phyloP scores from a whole-genome alignment of 345 rosid genomes.

The Limnanthes douglasii region DNA sequence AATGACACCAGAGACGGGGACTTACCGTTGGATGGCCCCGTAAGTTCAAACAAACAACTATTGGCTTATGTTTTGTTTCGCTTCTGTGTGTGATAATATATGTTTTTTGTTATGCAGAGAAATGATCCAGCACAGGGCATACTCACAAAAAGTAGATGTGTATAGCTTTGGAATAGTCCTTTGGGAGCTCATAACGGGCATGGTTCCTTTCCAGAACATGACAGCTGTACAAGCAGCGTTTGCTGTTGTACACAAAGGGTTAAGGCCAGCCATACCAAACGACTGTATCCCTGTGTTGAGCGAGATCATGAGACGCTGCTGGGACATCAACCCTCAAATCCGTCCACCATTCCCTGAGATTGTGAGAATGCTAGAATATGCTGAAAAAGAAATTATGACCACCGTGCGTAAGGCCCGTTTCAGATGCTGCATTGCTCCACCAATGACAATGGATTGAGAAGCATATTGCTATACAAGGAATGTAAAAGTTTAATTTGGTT shows the following conservation, averaged over 20 bases:
- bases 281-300: conserved; percentile 30
- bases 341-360: conserved; percentile 33
- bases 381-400: conserved; percentile 30
- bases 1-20: conserved; percentile 51
- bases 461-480: no score
- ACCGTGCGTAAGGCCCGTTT: conserved; percentile 34
- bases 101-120: conserved; percentile 14
- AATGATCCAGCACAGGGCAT: conserved; percentile 29
- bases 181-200: conserved; percentile 29
- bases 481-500: no score
- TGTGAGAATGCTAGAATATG: conserved; percentile 30
- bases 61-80: neutral
- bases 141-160: conserved; percentile 29
- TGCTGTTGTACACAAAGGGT: conserved; percentile 36
- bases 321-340: conserved; percentile 32
- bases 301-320: conserved; percentile 33
- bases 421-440: conserved; percentile 33
- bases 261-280: conserved; percentile 32
- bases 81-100: neutral
- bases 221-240: conserved; percentile 45
- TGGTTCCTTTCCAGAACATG: conserved; percentile 42
- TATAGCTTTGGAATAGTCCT: conserved; percentile 30
- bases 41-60: conserved; percentile 17
- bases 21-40: conserved; percentile 56
- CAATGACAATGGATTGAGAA: conserved; percentile 28